phyloP scores from a whole-genome alignment of 768 basidiomycete species.

The Coprinopsis sp. region DNA sequence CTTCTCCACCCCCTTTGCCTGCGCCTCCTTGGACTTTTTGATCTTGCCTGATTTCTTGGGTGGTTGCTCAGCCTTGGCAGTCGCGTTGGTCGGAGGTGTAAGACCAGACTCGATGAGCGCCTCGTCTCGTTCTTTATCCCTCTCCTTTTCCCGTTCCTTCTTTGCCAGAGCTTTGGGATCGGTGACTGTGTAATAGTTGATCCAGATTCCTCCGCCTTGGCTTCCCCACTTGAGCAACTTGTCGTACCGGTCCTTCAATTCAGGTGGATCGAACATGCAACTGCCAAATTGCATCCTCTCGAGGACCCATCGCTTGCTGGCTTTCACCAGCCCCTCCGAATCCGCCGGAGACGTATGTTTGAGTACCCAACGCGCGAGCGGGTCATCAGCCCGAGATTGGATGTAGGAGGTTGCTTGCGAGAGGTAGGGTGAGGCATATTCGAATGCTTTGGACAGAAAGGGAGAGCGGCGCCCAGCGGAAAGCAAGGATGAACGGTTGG shows the following conservation, averaged over 20 bases:
- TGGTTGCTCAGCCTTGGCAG: constrained; percentile 13
- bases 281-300: constrained; percentile 56
- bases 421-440: constrained; percentile 36
- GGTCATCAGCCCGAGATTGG: constrained; percentile 34
- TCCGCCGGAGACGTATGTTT: no score
- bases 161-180: constrained; percentile 17
- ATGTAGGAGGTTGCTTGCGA: no score
- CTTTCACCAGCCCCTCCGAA: constrained; percentile 45
- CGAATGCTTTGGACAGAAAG: constrained; percentile 27
- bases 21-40: no score
- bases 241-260: constrained; percentile 45
- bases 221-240: constrained; percentile 43
- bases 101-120: background rate
- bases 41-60: no score
- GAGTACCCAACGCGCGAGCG: constrained; percentile 43
- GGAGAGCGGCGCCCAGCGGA: constrained; percentile 15
- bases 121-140: constrained; percentile 12
- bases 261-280: constrained; percentile 53
- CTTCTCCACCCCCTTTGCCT: no score
- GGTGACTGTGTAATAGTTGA: constrained; percentile 60
- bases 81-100: no score
- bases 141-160: constrained; percentile 9
- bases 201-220: constrained; percentile 53
- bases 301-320: constrained; percentile 46
- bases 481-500: constrained; percentile 9